These are phyloP conservation scores for Metschnikowia proteae DNA, from an alignment of 805 yeast genomes.

Conservation along the genomic window DNA sequence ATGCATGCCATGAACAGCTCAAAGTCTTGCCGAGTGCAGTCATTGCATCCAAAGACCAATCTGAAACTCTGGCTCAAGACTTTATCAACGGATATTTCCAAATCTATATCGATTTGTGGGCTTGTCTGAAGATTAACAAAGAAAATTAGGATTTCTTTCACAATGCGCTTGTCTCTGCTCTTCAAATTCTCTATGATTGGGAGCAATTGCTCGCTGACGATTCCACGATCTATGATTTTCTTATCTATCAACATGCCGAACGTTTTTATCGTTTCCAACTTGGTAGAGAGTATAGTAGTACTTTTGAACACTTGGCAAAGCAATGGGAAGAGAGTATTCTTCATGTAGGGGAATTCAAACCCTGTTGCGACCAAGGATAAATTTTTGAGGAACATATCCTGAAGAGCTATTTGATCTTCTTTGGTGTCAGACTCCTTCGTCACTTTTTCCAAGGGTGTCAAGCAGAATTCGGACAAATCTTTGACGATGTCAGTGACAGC, in stretches of 20 bases:
- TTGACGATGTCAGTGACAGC: slow-evolving; percentile 49
- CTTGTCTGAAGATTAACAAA: slow-evolving; percentile 49
- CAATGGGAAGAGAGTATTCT: slow-evolving; percentile 71
- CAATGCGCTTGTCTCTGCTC: slow-evolving; percentile 67
- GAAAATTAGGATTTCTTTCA: slow-evolving; percentile 48
- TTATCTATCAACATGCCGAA: slow-evolving; percentile 55
- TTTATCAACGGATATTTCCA: slow-evolving; percentile 15
- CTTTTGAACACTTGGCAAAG: slow-evolving; percentile 71
- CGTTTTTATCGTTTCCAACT: slow-evolving; percentile 60
- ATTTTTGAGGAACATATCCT: slow-evolving; percentile 49
- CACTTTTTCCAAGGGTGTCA: slow-evolving; percentile 15
- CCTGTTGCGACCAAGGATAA: slow-evolving; percentile 40
- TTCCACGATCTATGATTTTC: slow-evolving; percentile 64
- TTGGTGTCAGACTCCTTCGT: slow-evolving; percentile 27
- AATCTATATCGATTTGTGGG: slow-evolving; percentile 21
- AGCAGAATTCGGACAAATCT: slow-evolving; percentile 38
- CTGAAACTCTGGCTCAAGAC: slow-evolving; percentile 18
- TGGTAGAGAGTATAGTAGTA: slow-evolving; percentile 79
- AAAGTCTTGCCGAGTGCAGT: slow-evolving; percentile 35
- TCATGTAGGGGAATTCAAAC: slow-evolving; percentile 66
- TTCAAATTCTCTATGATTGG: slow-evolving; percentile 75
- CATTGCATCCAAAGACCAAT: slow-evolving; percentile 37
- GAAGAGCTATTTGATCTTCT: slow-evolving; percentile 38
- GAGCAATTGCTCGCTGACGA: slow-evolving; percentile 72
- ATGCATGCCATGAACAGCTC: slow-evolving; percentile 22